A percentile compares a stretch with the other conserved stretches of the same genome.
These are phyloP conservation scores for Mycena filopes DNA, from an alignment of 768 basidiomycete genomes.

Conservation along the genomic window DNA sequence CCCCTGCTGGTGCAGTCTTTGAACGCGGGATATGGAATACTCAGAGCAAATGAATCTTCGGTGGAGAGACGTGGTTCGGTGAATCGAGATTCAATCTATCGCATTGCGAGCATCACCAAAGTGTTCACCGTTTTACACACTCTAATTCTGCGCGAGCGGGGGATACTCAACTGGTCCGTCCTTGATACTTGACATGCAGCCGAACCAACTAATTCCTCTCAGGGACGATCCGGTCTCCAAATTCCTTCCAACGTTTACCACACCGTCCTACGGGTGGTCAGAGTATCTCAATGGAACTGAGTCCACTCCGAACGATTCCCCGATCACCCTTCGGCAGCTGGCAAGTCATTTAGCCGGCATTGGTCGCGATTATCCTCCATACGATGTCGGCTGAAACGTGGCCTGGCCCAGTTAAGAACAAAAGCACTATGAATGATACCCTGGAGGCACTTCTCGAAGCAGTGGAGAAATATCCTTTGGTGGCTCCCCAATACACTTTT, in stretches of 20 bases:
- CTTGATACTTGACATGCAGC: background rate
- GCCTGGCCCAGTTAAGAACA: slow-evolving; percentile 49
- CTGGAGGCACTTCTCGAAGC: slow-evolving; percentile 46
- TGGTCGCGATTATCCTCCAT: slow-evolving; percentile 49
- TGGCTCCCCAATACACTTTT: slow-evolving; percentile 55
- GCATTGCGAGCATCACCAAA: slow-evolving; percentile 64
- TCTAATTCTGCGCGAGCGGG: slow-evolving; percentile 58
- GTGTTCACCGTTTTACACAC: slow-evolving; percentile 61
- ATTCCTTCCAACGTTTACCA: slow-evolving; percentile 52
- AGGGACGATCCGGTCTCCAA: slow-evolving; percentile 65
- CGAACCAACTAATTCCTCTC: background rate
- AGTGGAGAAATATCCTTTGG: slow-evolving; percentile 50
- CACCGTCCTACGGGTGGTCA: slow-evolving; percentile 49
- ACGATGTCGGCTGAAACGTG: slow-evolving; percentile 46
- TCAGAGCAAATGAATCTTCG: slow-evolving; percentile 56
- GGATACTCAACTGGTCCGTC: slow-evolving; percentile 50
- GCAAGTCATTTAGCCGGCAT: slow-evolving; percentile 55
- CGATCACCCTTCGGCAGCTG: slow-evolving; percentile 52
- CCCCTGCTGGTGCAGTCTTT: slow-evolving; percentile 54
- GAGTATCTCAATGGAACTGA: slow-evolving; percentile 38
- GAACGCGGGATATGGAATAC: slow-evolving; percentile 55
- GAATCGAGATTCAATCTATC: slow-evolving; percentile 58
- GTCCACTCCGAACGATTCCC: slow-evolving; percentile 30
- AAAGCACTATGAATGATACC: slow-evolving; percentile 34
- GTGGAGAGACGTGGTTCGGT: slow-evolving; percentile 36